These are phyloP conservation scores for Globisporangium solare DNA, from an alignment of 352 stramenopile genomes.

Conservation along the genomic window DNA sequence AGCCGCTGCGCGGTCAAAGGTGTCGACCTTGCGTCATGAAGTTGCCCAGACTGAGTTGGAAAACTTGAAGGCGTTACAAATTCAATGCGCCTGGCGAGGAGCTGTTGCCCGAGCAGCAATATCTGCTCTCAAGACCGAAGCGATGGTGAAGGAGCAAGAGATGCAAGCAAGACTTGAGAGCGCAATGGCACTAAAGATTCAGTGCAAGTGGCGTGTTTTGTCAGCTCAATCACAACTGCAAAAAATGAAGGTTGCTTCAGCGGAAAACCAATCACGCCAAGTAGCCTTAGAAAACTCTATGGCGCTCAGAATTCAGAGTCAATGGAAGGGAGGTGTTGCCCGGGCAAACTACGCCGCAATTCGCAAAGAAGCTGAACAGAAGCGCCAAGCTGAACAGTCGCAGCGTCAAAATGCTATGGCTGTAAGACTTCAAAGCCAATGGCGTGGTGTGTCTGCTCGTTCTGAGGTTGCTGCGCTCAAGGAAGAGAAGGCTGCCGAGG, in stretches of 20 bases:
- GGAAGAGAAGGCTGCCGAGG: no score
- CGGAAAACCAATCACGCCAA: background rate
- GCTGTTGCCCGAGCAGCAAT: constrained; percentile 5
- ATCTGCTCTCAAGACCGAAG: constrained; percentile 6
- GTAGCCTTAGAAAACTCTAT: constrained; percentile 12
- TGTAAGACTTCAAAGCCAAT: background rate
- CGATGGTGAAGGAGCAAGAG: constrained; percentile 17
- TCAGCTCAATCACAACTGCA: background rate
- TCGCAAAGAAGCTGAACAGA: background rate
- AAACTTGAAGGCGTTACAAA: constrained; percentile 2
- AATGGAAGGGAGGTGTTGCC: constrained; percentile 4
- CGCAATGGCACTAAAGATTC: constrained; percentile 25
- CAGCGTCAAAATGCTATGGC: constrained; percentile 1
- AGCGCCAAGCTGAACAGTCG: background rate
- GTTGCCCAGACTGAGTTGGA: background rate
- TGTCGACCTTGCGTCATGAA: constrained; percentile 6
- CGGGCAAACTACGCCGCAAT: background rate
- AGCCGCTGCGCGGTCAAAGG: constrained; percentile 7
- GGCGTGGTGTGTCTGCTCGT: background rate
- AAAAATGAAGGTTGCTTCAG: background rate
- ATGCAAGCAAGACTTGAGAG: constrained; percentile 6
- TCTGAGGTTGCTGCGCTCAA: background rate
- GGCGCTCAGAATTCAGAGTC: constrained; percentile 10
- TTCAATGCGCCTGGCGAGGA: constrained; percentile 16
- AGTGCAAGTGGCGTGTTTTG: constrained; percentile 25